Evolutionary conservation across 495 filamentous ascomycete genomes (phyloP), one percentile per base, ranked within the genome.

Genomic region (Penicillium cinerascens): DNA sequence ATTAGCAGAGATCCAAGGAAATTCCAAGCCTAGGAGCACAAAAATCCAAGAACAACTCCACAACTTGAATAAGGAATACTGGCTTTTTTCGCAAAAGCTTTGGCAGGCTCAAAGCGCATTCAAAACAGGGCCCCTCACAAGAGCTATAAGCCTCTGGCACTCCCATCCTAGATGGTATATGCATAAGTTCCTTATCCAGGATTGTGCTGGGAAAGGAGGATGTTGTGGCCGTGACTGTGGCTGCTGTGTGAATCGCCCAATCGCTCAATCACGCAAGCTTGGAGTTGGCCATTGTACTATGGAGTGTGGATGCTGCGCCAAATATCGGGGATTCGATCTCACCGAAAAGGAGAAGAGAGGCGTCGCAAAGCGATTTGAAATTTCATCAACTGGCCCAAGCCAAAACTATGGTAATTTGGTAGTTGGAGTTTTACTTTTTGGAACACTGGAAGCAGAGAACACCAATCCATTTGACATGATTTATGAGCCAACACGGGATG

Each of bases 31-130:
- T 17, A 44, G 27, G 22, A n/a, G 62, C 16, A 56, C 59, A 3
- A 59, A 65, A 38, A 41, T 66, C 1, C 43, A 55, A 22, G 43
- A 52, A 26, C 20, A 46, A 41, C 4, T 29, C 27, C 6, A 29
- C 1, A 9, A 9, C 27, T 29, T 23, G 22, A 23, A 23, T 23
- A 23, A 23, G 22, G 22, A 23, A 23, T 23, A 23, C 22, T 23
- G 22, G 22, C 22, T 23, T 23, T 23, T 23, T 23, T 23, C 22
- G 6, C 22, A 23, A 23, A 23, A 23, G 6, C 22, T 23, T 23
- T 23, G 22, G 22, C 22, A 23, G 22, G 22, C 22, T 23, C 22
- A 23, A 23, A 23, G 22, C 22, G 22, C 22, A 23, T 23, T 23
- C 22, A 23, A 23, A 23, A 3, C 22, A 23, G 22, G 22, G 27